Percentiles rank a stretch among this genome's conserved stretches.
phyloP scores from a whole-genome alignment of 306 rosid species.

The Pterocarpus santalinus region DNA sequence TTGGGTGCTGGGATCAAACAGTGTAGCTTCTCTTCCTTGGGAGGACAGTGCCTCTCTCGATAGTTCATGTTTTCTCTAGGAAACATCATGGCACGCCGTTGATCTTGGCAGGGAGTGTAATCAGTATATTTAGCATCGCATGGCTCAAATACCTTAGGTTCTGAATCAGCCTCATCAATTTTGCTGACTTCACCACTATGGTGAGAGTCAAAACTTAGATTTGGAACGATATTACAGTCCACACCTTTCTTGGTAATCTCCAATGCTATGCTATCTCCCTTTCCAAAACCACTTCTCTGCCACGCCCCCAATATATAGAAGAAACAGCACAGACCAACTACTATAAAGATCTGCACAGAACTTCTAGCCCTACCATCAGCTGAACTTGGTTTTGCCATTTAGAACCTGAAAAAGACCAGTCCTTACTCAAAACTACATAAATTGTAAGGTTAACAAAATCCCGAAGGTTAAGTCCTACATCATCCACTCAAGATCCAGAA shows the following conservation, averaged over 20 bases:
- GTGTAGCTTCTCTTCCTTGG: conserved; percentile 80
- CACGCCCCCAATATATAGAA: conserved; percentile 94
- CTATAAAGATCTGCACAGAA: conserved; percentile 81
- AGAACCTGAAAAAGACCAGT: conserved; percentile 56
- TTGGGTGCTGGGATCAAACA: conserved; percentile 95
- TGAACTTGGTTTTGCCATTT: conserved; percentile 79
- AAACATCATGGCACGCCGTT: conserved; percentile 92
- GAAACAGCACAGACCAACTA: conserved; percentile 87
- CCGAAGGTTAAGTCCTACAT: conserved; percentile 24
- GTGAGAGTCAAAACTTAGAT: conserved; percentile 85
- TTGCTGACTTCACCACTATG: conserved; percentile 77
- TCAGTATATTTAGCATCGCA: conserved; percentile 65
- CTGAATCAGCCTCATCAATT: conserved; percentile 60
- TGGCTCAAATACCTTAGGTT: conserved; percentile 67
- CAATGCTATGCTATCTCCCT: conserved; percentile 89
- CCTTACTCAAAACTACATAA: conserved; percentile 33
- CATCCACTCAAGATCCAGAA: conserved; percentile 36
- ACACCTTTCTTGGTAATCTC: conserved; percentile 71
- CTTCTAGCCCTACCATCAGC: conserved; percentile 89
- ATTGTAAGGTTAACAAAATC: conserved; percentile 18
- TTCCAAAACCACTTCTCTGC: conserved; percentile 97
- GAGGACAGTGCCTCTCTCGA: conserved; percentile 93
- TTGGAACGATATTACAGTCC: conserved; percentile 69
- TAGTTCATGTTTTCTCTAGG: conserved; percentile 84
- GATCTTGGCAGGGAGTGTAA: conserved; percentile 98